Evolutionary conservation across 2,329 filamentous ascomycete species (phyloP), one percentile per base, ranked within the genome.

Genomic region (Aspergillus cejpii): DNA sequence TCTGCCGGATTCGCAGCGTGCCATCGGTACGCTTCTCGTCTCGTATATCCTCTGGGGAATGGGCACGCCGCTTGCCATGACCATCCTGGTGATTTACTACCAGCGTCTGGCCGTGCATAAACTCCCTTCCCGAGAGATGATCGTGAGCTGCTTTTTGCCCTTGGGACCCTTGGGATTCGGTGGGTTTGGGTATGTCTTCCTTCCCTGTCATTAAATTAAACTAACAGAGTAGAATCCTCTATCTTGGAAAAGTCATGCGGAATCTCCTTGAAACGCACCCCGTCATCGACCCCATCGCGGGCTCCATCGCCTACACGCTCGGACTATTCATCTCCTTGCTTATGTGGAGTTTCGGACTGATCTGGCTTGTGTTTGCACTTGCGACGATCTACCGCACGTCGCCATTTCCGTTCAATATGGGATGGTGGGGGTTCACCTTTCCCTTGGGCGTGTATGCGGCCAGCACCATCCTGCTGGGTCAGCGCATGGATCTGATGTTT

Each of bases 11-110:
- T 64, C 66, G 1, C 61, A 72, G 14, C 73, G 80, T 51, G 79
- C 79, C 3, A 61, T 84, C 15, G 75, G 74, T 28, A 87, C 83
- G 0, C 56, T 87, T 17, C 66, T 85, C n/a, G 71, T 71, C 12
- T 81, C 74, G 2, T 87, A 86, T 58, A 68, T 85, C 12, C 75
- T 87, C 52, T 86, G 80, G 81, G 83, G 83, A 0, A 78, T 80
- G 45, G 79, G 81, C 3, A 73, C 74, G 2, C 77, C 76, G 0
- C 64, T 87, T 40, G 77, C 81, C 1, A 75, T 81, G 62, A 73
- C 75, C 33, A 75, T 85, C 15, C 67, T 86, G 20, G 79, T 78
- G 8, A 75, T 87, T 28, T 87, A 87, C 63, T 85, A 84, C 57
- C 79, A 83, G 47, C 79, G 83, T 8, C 70, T 87, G 7, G 80